Base-by-base conservation (phyloP, 306 rosid species). In the Acmispon strigosus region DNA sequence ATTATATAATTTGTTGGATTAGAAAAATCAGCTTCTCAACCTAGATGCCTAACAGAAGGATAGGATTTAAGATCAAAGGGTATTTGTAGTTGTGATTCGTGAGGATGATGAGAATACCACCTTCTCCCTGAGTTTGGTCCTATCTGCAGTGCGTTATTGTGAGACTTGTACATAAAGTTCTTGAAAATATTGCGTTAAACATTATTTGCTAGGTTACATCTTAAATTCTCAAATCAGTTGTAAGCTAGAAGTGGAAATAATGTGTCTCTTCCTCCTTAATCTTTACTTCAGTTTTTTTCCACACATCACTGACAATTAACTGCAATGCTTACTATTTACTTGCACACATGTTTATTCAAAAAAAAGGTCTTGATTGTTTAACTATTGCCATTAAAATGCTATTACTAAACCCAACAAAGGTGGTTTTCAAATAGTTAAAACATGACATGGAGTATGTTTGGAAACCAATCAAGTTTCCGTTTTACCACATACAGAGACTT, bases 301-400 rank as follows among this genome's bases (percentile, higher is more conserved):
- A 15, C 22, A 10, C 45, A 2, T 55, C 10, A 34, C 19, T 50
- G 47, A 6, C 56, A 63, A 39, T 56, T 64, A 50, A 72, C 44
- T 72, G 45, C 54, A 22, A 17, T 49, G 49, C 45, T 44, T 49
- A 20, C 79, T 19, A 61, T 45, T 53, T 29, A 32, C 54, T 7
- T 37, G 48, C 20, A 0, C 10, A 42, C 71, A 41, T 22, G 24
- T 73, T 62, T 61, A 37, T 12, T 29, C 58, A 14, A 44, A 14
- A 44, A 16, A 39, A 16, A 0, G 0, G 3, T 22, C 24, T 22
- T 22, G 2, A 22, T 45, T 56, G 48, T 62, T 57, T 55, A 62
- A 53, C 22, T 62, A 48, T 56, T 56, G 44, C 61, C 47, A 70
- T 70, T 22, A 62, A 64, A 65, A 24, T 13, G 17, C 34, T 77